Base-by-base conservation (phyloP, 495 filamentous ascomycete genomes). In the Hypoxylon lenormandii region DNA sequence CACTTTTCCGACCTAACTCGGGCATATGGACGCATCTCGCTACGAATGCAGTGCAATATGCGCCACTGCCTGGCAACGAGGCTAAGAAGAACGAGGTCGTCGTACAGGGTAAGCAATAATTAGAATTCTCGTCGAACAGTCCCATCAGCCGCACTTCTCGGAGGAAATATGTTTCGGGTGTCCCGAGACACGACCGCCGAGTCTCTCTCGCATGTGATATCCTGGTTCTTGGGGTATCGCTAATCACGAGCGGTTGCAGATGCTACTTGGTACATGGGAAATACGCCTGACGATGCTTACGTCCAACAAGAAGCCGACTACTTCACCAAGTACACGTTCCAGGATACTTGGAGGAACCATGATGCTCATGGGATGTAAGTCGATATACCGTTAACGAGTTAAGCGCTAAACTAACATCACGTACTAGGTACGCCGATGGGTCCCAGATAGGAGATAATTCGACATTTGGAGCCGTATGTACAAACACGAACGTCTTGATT, bases 311-410 rank as follows among this genome's bases (percentile, higher is more conserved):
- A 83, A 43, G 79, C 83, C 0, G 82, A 86, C 55, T 88, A 88
- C 63, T 87, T 87, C 65, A 87, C 84, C 16, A 88, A 88, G 60
- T 88, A 88, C 60, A 86, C 82, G 0, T 88, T 88, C 36, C 77
- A 79, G 3, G 82, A 81, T 43, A 77, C 80, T 18, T 86, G 83
- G 83, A 74, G 84, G 58, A 78, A 82, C 50, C 85, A 85, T 43
- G 77, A 75, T 28, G 78, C 84, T 5, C 85, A 88, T 54, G 85
- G 83, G 68, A 86, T 69, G 66, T 86, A 33, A 58, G 68, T 66
- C 21, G 5, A 42, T 33, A 26, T 30, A 38, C 18, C 38, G 18
- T 16, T 36, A 5, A 37, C 26, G 10, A 21, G 43, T 13, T 15
- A 23, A 33, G 13, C 13, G 0, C 12, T 23, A 38, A 16, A 30